phyloP scores from a whole-genome alignment of 495 filamentous ascomycete genomes.

The Neurospora tetraspora region DNA sequence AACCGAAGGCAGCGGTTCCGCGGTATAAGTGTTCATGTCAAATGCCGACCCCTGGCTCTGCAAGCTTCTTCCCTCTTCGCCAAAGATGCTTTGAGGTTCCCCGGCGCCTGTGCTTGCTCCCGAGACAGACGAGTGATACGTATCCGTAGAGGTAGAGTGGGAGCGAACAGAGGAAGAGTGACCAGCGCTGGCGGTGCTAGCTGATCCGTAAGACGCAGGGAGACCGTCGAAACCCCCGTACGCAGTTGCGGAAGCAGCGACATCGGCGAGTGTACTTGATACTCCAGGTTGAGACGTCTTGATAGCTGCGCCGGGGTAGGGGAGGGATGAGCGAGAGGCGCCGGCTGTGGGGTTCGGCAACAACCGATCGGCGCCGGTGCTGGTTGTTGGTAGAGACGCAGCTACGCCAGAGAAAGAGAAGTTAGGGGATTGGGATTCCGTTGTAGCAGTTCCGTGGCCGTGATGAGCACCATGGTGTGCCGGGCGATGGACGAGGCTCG shows the following conservation, averaged over 20 bases:
- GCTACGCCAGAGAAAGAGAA: constrained; percentile 32
- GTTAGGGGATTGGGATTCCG: constrained; percentile 19
- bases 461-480: constrained; percentile 11
- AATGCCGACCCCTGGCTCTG: constrained; percentile 14
- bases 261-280: constrained; percentile 13
- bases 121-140: constrained; percentile 5
- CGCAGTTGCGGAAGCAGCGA: constrained; percentile 13
- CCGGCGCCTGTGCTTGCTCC: constrained; percentile 4
- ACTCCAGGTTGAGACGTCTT: constrained; percentile 8
- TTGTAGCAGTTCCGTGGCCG: constrained; percentile 6
- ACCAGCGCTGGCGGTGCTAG: background rate
- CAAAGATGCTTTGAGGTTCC: constrained; percentile 8
- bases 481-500: constrained; percentile 27
- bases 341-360: constrained; percentile 25
- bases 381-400: constrained; percentile 25
- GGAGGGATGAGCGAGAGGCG: constrained; percentile 17
- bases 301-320: constrained; percentile 14
- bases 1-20: constrained; percentile 7
- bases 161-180: constrained; percentile 7
- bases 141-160: constrained; percentile 6
- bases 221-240: constrained; percentile 6
- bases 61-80: constrained; percentile 13
- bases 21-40: constrained; percentile 11
- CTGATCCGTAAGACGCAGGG: constrained; percentile 3
- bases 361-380: constrained; percentile 24